These are phyloP conservation scores for Cephalotrichum gorgonifer DNA, from an alignment of 2,329 filamentous ascomycete genomes.

Conservation along the genomic window DNA sequence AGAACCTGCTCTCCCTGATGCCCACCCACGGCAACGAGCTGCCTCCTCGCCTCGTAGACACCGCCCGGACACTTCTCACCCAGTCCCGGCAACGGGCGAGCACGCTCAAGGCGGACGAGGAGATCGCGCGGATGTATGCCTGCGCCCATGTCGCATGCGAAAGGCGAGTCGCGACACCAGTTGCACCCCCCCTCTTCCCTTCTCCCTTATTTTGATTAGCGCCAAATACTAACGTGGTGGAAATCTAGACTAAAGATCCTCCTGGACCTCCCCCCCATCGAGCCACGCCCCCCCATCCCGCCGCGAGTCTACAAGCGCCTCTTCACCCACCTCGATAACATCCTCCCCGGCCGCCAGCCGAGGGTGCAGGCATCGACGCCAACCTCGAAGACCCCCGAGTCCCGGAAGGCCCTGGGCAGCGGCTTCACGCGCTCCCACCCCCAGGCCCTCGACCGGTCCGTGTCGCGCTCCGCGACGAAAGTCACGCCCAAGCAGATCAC, in stretches of 20 bases:
- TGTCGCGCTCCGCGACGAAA: constrained; percentile 31
- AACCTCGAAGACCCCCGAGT: constrained; percentile 15
- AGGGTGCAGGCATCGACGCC: constrained; percentile 15
- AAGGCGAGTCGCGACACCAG: constrained; percentile 37
- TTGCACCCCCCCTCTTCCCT: too few relatives aligned
- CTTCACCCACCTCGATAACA: constrained; percentile 68
- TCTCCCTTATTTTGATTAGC: too few relatives aligned
- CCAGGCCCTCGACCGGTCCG: constrained; percentile 5
- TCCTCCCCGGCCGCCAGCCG: constrained; percentile 39
- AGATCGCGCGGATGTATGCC: constrained; percentile 73
- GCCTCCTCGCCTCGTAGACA: constrained; percentile 58
- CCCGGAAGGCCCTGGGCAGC: constrained; percentile 4
- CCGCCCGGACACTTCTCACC: constrained; percentile 63
- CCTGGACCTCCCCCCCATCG: constrained; percentile 67
- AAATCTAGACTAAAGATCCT: constrained; percentile 61
- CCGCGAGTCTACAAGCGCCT: constrained; percentile 77
- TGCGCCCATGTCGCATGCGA: constrained; percentile 88
- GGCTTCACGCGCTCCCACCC: not conserved
- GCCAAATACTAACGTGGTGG: not conserved
- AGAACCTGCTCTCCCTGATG: constrained; percentile 61
- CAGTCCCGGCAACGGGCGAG: constrained; percentile 71
- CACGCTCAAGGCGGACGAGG: constrained; percentile 73
- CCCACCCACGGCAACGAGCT: constrained; percentile 61
- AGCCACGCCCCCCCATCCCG: constrained; percentile 65
- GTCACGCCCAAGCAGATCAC: constrained; percentile 18